These are phyloP conservation scores for Yamadazyma diddensiae DNA, from an alignment of 1,139 yeast species.

Conservation along the genomic window DNA sequence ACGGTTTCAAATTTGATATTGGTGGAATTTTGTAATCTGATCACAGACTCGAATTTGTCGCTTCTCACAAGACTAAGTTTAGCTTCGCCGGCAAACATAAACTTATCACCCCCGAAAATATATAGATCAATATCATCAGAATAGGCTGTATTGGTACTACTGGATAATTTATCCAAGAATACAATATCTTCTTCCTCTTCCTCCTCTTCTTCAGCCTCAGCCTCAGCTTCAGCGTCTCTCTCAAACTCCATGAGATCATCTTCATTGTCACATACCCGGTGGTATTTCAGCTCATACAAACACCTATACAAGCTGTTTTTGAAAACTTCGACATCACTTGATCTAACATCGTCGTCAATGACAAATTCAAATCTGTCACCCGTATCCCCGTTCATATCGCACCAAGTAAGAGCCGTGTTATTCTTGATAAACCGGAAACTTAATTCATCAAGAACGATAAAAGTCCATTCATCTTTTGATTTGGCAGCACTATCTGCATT, in stretches of 20 bases:
- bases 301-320: constrained; percentile 63
- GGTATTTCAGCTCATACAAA: constrained; percentile 74
- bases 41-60: constrained; percentile 52
- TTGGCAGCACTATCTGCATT: constrained; percentile 16
- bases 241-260: constrained; percentile 43
- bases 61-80: constrained; percentile 8
- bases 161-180: not conserved
- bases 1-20: constrained; percentile 37
- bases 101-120: not conserved
- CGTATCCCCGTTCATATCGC: constrained; percentile 77
- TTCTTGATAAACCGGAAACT: constrained; percentile 43
- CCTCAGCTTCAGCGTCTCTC: constrained; percentile 11
- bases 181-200: not conserved
- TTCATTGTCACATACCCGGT: constrained; percentile 25
- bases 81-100: not conserved
- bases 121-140: constrained; percentile 1
- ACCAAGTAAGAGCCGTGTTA: constrained; percentile 65
- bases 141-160: not conserved
- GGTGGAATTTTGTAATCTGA: constrained; percentile 33
- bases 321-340: constrained; percentile 60
- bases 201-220: constrained; percentile 1
- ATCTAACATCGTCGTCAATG: constrained; percentile 60
- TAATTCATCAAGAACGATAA: constrained; percentile 63
- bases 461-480: constrained; percentile 60
- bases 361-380: constrained; percentile 85